Percentiles rank a stretch among this genome's conserved stretches.
Evolutionary conservation across 2,329 filamentous ascomycete genomes (phyloP).

Genomic region (Exophiala sideris): DNA sequence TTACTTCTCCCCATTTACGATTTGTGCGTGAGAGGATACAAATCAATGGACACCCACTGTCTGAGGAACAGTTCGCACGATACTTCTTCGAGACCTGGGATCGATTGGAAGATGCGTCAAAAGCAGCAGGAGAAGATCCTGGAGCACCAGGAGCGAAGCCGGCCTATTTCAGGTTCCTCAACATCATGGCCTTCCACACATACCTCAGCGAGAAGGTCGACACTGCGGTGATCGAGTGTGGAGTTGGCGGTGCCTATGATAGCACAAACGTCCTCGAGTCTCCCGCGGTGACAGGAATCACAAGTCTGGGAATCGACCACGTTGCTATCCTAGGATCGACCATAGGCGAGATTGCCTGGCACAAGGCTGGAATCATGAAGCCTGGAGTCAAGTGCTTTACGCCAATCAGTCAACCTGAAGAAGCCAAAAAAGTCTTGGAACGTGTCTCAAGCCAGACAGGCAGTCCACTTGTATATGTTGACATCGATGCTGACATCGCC

Average conservation of each 20-base stretch:
- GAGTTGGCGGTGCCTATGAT: constrained; percentile 91
- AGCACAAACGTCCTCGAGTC: constrained; percentile 78
- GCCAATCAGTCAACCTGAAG: constrained; percentile 49
- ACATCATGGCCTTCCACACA: constrained; percentile 79
- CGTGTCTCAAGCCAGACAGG: constrained; percentile 52
- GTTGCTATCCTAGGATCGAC: constrained; percentile 74
- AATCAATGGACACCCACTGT: constrained; percentile 69
- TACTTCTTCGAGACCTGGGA: constrained; percentile 89
- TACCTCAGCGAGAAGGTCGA: constrained; percentile 74
- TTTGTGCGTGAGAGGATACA: constrained; percentile 81
- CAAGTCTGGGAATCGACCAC: constrained; percentile 83
- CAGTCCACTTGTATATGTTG: constrained; percentile 42
- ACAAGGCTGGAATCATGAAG: constrained; percentile 88
- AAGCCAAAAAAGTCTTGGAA: constrained; percentile 55
- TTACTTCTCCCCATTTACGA: constrained; percentile 81
- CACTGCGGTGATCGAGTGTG: constrained; percentile 83
- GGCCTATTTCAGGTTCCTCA: constrained; percentile 89
- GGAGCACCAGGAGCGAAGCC: constrained; percentile 64
- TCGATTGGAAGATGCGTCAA: constrained; percentile 53
- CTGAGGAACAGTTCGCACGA: constrained; percentile 64
- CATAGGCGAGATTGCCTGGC: constrained; percentile 81
- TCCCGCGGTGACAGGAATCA: constrained; percentile 69
- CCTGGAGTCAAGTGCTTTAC: constrained; percentile 61
- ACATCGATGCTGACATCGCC: constrained; percentile 45
- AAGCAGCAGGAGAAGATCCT: constrained; percentile 50